A percentile compares a stretch with the other conserved stretches of the same genome.
Evolutionary conservation across 108 stramenopile genomes (phyloP).

Genomic region (Cyclostephanos tholiformis): DNA sequence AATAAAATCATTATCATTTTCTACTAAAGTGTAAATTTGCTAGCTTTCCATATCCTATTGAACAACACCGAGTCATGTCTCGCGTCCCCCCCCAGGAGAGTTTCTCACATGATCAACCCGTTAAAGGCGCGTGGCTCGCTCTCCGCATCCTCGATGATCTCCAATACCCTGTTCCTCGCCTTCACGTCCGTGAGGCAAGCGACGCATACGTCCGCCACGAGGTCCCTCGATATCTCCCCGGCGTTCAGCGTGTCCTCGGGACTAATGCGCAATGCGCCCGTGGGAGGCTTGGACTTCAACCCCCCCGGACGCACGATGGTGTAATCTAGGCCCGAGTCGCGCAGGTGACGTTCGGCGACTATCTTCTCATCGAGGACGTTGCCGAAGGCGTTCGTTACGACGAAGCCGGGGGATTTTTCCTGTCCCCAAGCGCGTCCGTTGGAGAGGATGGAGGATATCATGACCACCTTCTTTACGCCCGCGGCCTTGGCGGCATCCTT

Average conservation of each 20-base stretch:
- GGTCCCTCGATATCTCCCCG: conserved; percentile 80
- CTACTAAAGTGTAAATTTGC: too few species aligned
- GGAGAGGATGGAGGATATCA: conserved; percentile 79
- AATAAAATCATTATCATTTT: too few species aligned
- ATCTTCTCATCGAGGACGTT: conserved; percentile 82
- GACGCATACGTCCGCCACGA: conserved; percentile 87
- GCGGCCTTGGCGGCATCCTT: conserved; percentile 77
- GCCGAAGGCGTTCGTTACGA: conserved; percentile 84
- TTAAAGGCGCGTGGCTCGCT: conserved; percentile 66
- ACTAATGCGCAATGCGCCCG: conserved; percentile 60
- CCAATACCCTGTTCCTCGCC: conserved; percentile 80
- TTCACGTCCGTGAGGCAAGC: conserved; percentile 72
- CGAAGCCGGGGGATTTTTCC: conserved; percentile 82
- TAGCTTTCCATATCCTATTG: too few species aligned
- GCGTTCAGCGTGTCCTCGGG: conserved; percentile 76
- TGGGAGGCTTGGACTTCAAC: conserved; percentile 70
- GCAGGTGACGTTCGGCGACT: conserved; percentile 73
- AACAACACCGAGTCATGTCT: too few species aligned
- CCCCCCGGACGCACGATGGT: conserved; percentile 88
- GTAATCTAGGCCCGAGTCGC: conserved; percentile 69
- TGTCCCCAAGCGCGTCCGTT: conserved; percentile 81
- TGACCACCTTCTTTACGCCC: conserved; percentile 74
- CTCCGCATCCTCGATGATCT: conserved; percentile 77
- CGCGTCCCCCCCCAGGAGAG: too few species aligned
- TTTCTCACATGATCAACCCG: conserved; percentile 72